phyloP scores from a whole-genome alignment of 1,284 basidiomycete genomes.

The Mycosarcoma mackinlayi region DNA sequence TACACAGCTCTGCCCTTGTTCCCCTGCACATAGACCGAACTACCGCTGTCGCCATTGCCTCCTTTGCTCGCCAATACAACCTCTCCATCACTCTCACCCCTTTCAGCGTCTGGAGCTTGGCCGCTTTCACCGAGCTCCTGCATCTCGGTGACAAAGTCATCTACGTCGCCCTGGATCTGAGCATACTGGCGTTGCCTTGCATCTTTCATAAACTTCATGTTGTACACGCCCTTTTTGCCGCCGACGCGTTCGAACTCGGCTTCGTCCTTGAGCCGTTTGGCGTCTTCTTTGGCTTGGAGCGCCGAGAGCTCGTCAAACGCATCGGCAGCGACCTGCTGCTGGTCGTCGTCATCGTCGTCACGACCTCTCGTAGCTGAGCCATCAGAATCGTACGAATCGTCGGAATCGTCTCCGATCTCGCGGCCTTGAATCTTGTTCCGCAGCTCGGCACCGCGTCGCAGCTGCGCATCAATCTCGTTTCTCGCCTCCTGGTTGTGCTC shows the following conservation, averaged over 20 bases:
- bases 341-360: not conserved
- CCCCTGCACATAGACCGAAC: conserved; percentile 31
- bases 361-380: conserved; percentile 4
- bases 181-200: conserved; percentile 57
- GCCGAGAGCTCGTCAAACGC: conserved; percentile 59
- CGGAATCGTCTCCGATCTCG: conserved; percentile 36
- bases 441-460: conserved; percentile 50
- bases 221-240: conserved; percentile 59
- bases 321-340: conserved; percentile 9
- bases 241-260: conserved; percentile 42
- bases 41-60: not conserved
- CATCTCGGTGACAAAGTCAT: conserved; percentile 52
- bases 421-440: conserved; percentile 56
- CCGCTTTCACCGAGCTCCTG: conserved; percentile 28
- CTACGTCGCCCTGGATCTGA: conserved; percentile 46
- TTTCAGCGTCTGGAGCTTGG: conserved; percentile 20
- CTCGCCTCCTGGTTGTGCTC: conserved; percentile 54
- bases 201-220: conserved; percentile 69
- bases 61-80: conserved; percentile 11
- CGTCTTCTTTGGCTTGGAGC: conserved; percentile 43
- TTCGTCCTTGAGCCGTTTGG: conserved; percentile 34
- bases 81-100: conserved; percentile 22
- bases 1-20: conserved; percentile 58
- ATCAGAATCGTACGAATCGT: conserved; percentile 34
- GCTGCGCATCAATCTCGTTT: conserved; percentile 61